Evolutionary conservation across 352 stramenopile genomes (phyloP).

Genomic region (Phytophthora cajani): DNA sequence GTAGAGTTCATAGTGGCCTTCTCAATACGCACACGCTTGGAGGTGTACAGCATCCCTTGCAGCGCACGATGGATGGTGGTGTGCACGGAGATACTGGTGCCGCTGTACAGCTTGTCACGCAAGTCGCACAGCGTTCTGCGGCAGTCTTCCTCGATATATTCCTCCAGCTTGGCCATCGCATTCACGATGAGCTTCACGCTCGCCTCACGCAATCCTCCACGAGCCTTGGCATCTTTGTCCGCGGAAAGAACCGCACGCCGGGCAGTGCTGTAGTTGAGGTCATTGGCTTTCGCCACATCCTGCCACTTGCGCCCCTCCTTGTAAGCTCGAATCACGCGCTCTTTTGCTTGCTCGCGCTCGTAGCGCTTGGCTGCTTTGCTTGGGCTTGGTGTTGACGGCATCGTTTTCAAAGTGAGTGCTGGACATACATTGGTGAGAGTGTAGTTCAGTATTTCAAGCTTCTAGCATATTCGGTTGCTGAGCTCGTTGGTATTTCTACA

Average conservation of each 20-base stretch:
- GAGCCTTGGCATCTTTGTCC: neutral
- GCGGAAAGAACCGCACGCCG: neutral
- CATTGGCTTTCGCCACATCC: neutral
- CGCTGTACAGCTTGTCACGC: neutral
- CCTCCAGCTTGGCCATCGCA: neutral
- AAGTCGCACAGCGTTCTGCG: neutral
- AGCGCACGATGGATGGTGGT: neutral
- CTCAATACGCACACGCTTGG: neutral
- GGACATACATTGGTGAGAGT: too few species aligned
- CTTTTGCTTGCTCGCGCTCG: neutral
- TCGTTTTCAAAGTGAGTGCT: too few species aligned
- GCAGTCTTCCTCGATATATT: neutral
- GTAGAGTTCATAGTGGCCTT: neutral
- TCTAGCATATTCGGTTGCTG: too few species aligned
- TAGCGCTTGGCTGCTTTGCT: too few species aligned
- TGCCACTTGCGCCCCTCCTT: neutral
- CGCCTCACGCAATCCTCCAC: too few species aligned
- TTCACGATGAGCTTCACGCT: neutral
- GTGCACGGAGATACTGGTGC: neutral
- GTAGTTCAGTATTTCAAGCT: too few species aligned
- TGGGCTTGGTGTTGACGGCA: too few species aligned
- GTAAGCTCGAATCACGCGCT: neutral
- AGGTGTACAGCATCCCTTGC: neutral
- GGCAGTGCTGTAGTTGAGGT: neutral
- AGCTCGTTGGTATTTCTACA: too few species aligned